Percentiles rank a stretch among this genome's conserved stretches.
Conservation (phyloP, 2,329 filamentous ascomycete genomes). For the Penicillium sumatraense region DNA sequence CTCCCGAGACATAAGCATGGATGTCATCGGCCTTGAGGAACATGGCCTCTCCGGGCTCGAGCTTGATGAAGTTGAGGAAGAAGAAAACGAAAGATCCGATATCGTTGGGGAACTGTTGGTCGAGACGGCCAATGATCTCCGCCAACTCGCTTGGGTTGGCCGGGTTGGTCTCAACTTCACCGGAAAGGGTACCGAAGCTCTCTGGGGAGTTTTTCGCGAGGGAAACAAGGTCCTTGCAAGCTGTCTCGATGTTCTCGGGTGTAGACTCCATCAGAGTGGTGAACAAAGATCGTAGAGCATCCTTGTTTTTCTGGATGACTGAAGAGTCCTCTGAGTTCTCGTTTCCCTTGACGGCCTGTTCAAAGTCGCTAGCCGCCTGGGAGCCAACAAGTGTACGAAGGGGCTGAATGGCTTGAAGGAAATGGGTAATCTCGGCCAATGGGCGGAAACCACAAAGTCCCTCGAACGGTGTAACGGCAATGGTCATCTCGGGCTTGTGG, state of each 20-base stretch:
- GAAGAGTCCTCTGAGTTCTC: constrained; percentile 53
- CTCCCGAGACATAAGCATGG: constrained; percentile 77
- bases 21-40: constrained; percentile 97
- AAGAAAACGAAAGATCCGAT: constrained; percentile 95
- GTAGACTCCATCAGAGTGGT: constrained; percentile 79
- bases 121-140: constrained; percentile 75
- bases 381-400: constrained; percentile 68
- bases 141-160: constrained; percentile 64
- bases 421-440: constrained; percentile 82
- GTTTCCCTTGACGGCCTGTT: constrained; percentile 61
- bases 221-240: constrained; percentile 70
- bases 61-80: constrained; percentile 93
- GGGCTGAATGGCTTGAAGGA: constrained; percentile 69
- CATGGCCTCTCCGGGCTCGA: constrained; percentile 88
- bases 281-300: constrained; percentile 75
- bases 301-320: constrained; percentile 70
- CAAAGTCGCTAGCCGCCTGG: constrained; percentile 56
- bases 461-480: constrained; percentile 94
- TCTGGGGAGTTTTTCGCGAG: constrained; percentile 70
- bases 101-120: constrained; percentile 84
- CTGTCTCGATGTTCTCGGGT: constrained; percentile 65
- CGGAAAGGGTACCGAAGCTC: constrained; percentile 68
- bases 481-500: constrained; percentile 99
- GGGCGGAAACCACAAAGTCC: constrained; percentile 95
- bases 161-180: constrained; percentile 40